phyloP scores from a whole-genome alignment of 176 grass and related monocot genomes.

The Olyra latifolia region DNA sequence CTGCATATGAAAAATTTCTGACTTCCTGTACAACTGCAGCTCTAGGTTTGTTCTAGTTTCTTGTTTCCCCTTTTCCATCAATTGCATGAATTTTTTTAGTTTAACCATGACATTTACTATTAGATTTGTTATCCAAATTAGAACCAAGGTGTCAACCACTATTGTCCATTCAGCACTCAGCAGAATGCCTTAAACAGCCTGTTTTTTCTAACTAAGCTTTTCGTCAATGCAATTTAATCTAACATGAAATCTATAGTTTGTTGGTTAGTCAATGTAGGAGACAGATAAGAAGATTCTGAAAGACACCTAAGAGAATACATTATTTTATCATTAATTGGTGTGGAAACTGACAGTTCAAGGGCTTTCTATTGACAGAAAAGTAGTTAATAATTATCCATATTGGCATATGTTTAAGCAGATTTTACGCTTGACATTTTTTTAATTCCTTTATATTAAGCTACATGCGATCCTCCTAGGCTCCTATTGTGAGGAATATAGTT shows the following conservation, averaged over 20 bases:
- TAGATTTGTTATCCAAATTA: background rate
- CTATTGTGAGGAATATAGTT: background rate
- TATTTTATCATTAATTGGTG: background rate
- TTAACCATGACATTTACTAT: background rate
- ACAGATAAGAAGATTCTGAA: background rate
- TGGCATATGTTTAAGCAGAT: background rate
- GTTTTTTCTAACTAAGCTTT: background rate
- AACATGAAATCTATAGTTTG: background rate
- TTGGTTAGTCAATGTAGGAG: background rate
- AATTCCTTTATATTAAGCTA: background rate
- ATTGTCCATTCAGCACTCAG: background rate
- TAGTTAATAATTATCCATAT: conserved; percentile 1
- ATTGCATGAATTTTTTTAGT: background rate
- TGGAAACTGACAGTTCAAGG: background rate
- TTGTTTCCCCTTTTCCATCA: background rate
- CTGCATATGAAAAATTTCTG: background rate
- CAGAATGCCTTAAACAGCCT: background rate
- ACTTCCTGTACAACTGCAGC: background rate
- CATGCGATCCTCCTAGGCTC: background rate
- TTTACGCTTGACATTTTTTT: background rate
- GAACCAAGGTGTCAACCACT: background rate
- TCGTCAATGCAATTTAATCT: background rate
- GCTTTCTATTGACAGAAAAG: background rate
- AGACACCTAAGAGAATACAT: background rate
- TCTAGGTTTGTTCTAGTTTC: background rate